Conservation (phyloP, 495 filamentous ascomycete species). For the Aspergillus kassunensis region DNA sequence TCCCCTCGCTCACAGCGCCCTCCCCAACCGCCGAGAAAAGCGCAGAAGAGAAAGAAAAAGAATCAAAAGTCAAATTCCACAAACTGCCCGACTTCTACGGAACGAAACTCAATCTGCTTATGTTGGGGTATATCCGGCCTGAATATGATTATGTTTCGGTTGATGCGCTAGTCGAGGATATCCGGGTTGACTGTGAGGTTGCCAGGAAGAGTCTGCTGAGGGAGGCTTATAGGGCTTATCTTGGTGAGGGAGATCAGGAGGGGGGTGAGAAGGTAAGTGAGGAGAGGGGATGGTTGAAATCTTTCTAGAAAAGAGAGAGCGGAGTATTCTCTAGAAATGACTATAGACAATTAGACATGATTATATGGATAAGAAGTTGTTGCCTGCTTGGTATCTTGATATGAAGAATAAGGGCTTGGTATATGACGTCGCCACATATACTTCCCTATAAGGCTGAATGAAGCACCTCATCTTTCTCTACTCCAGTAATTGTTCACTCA, state of each 20-base stretch:
- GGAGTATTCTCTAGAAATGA: background rate
- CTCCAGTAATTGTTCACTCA: no score
- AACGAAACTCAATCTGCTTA: conserved; percentile 66
- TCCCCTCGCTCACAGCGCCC: conserved; percentile 51
- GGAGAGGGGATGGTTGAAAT: conserved; percentile 36
- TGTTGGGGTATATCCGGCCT: conserved; percentile 83
- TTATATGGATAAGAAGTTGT: background rate
- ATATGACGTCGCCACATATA: background rate
- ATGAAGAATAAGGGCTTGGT: background rate
- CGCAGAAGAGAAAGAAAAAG: background rate
- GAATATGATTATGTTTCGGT: conserved; percentile 83
- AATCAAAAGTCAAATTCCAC: conserved; percentile 27
- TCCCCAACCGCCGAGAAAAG: conserved; percentile 46
- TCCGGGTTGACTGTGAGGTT: conserved; percentile 82
- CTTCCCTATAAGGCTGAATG: background rate
- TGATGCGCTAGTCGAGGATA: conserved; percentile 83
- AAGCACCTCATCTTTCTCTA: background rate
- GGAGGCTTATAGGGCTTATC: conserved; percentile 57
- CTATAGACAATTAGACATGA: background rate
- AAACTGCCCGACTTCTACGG: conserved; percentile 77
- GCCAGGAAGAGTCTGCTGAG: conserved; percentile 68
- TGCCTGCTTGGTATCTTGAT: background rate
- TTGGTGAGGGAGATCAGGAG: conserved; percentile 14
- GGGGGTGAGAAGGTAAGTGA: conserved; percentile 20
- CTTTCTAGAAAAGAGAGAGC: no score